Base-by-base conservation (phyloP, 2,329 filamentous ascomycete species). In the Monosporascus sp. region DNA sequence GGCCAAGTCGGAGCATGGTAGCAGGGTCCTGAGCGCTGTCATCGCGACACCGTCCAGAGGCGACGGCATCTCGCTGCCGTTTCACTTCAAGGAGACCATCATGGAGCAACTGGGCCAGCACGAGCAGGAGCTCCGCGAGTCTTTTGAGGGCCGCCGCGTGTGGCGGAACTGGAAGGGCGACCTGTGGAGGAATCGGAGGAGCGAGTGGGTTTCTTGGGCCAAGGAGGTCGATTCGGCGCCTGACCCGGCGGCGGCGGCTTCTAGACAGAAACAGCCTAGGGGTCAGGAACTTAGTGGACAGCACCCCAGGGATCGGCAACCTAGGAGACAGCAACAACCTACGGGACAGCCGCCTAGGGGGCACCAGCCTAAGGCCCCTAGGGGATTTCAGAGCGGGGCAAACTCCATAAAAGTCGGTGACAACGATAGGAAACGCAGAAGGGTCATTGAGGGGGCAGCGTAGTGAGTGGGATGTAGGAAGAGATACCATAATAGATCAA, bases 151-250 rank as follows among this genome's bases (percentile, higher is more conserved):
- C 0, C 70, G 81, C 8, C 78, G 75, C 52, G 78, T 81, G 8
- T 84, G 81, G 81, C 72, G 78, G 26, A 72, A 71, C 38, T 84
- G 81, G 80, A 78, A 76, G 65, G 80, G 80, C 14, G 81, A 84
- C 55, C 64, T 78, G 65, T 84, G 80, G 79, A 78, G 76, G 62
- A 76, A 76, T 48, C 70, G 76, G 43, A 68, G 75, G 48, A 66
- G 70, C 17, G 80, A 83, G 48, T 85, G 81, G 81, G 78, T 81
- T 56, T 63, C 70, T 3, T 83, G 80, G 78, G 77, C 77, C 55
- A 82, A 79, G 67, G 79, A 81, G 58, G 70, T 75, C 15, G 73
- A 75, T 57, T 59, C 61, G 11, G 44, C 37, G n/a, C 51, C 55
- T n/a, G 60, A 58, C 18, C 55, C 54, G 50, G 54, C 31, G 11